Conservation (phyloP, 192 early-diverging fungal species). For the Phycomyces nitens region DNA sequence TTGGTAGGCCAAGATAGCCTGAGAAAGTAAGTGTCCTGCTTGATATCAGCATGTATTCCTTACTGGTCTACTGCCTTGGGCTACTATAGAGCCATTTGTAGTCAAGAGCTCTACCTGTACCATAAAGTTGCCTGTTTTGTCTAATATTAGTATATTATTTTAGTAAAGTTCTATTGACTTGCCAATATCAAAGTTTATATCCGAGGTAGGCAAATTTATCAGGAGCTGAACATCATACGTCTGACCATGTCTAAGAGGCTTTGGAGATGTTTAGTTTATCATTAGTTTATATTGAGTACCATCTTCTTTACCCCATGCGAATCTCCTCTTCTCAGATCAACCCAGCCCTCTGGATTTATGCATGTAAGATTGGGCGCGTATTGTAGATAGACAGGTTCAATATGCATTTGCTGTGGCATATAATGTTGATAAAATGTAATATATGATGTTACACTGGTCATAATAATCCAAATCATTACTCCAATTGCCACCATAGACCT, state of each 20-base stretch:
- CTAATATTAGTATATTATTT: too few species aligned
- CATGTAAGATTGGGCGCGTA: not conserved
- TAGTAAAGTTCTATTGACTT: not conserved
- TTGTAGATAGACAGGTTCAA: slow-evolving; percentile 21
- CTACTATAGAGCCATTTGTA: slow-evolving; percentile 36
- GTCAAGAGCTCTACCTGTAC: slow-evolving; percentile 23
- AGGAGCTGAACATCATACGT: slow-evolving; percentile 13
- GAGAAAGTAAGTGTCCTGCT: too few species aligned
- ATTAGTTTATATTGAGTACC: not conserved
- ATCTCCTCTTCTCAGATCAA: too few species aligned
- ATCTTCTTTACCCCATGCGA: slow-evolving; percentile 1
- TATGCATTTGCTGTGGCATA: slow-evolving; percentile 15
- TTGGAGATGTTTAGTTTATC: too few species aligned
- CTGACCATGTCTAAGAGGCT: slow-evolving; percentile 26
- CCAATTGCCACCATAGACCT: too few species aligned
- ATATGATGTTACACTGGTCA: slow-evolving; percentile 10
- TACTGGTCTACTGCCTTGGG: slow-evolving; percentile 45
- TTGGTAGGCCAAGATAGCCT: slow-evolving; percentile 29
- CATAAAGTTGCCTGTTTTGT: slow-evolving; percentile 47
- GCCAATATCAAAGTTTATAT: slow-evolving; percentile 26
- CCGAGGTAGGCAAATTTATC: slow-evolving; percentile 21
- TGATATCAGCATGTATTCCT: slow-evolving; percentile 6
- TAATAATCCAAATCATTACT: slow-evolving; percentile 10
- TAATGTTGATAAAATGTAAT: slow-evolving; percentile 16
- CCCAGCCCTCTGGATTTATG: too few species aligned